A percentile compares a stretch with the other conserved stretches of the same genome.
Evolutionary conservation across 2,329 filamentous ascomycete species (phyloP).

Genomic region (Aspergillus sp.): DNA sequence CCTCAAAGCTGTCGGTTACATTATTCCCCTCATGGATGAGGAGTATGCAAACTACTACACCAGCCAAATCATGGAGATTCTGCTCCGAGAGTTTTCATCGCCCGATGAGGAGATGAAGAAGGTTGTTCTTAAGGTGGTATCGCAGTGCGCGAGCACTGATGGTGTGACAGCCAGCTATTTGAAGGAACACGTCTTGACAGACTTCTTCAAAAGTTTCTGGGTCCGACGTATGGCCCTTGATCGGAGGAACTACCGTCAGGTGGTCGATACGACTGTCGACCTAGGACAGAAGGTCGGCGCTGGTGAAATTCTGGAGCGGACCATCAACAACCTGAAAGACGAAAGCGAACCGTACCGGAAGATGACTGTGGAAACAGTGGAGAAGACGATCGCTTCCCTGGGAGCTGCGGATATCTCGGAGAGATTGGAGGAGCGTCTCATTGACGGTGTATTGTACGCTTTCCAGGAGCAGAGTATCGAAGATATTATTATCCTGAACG

Average conservation of each 20-base stretch:
- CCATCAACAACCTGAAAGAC: constrained; percentile 95
- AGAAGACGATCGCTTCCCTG: constrained; percentile 91
- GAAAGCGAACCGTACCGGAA: constrained; percentile 97
- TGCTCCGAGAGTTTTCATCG: constrained; percentile 91
- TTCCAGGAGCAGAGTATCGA: constrained; percentile 99
- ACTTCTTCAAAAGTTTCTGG: constrained; percentile 99
- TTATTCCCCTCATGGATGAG: constrained; percentile 98
- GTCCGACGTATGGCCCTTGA: constrained; percentile 94
- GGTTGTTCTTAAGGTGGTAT: constrained; percentile 95
- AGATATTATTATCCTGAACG: constrained; percentile 93
- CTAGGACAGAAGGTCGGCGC: constrained; percentile 97
- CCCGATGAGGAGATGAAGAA: constrained; percentile 99
- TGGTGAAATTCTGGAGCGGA: constrained; percentile 87
- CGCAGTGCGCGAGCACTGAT: constrained; percentile 89
- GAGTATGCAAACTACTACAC: constrained; percentile 99
- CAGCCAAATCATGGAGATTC: constrained; percentile 96
- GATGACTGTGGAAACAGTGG: constrained; percentile 98
- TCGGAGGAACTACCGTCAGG: constrained; percentile 95
- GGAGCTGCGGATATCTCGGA: constrained; percentile 93
- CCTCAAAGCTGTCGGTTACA: constrained; percentile 95
- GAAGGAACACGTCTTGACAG: constrained; percentile 89
- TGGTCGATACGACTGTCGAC: constrained; percentile 97
- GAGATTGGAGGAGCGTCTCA: constrained; percentile 85
- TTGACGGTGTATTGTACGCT: constrained; percentile 91
- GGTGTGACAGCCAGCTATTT: constrained; percentile 93